These are phyloP conservation scores for Drosera capensis DNA, from an alignment of 148 eudicot genomes.

Conservation along the genomic window DNA sequence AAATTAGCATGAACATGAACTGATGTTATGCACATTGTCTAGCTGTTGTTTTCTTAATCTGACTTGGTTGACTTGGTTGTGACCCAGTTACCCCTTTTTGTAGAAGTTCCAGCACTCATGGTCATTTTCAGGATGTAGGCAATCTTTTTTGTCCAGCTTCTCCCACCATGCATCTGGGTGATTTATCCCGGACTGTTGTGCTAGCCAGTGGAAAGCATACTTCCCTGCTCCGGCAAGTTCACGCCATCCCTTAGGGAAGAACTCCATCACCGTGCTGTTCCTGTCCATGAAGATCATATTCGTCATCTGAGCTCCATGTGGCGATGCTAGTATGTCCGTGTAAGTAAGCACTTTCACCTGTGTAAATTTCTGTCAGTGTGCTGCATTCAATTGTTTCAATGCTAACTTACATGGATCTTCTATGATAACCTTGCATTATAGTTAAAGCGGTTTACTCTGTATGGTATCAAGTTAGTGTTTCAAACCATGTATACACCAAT, in stretches of 20 bases:
- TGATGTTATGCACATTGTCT: background rate
- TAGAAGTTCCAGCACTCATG: slow-evolving; percentile 14
- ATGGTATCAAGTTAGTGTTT: too few species aligned
- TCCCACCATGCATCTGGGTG: slow-evolving; percentile 38
- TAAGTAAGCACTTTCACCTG: slow-evolving; percentile 33
- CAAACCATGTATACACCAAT: too few species aligned
- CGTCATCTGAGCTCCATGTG: slow-evolving; percentile 33
- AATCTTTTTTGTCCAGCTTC: slow-evolving; percentile 15
- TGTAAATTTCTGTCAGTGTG: background rate
- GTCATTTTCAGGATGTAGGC: slow-evolving; percentile 17
- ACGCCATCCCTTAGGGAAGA: slow-evolving; percentile 42
- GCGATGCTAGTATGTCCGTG: slow-evolving; percentile 28
- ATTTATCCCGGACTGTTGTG: slow-evolving; percentile 23
- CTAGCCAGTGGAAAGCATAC: slow-evolving; percentile 32
- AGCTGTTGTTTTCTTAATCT: background rate
- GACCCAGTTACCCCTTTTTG: slow-evolving; percentile 25
- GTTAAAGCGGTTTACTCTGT: too few species aligned
- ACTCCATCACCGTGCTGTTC: slow-evolving; percentile 35
- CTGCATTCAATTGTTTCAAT: background rate
- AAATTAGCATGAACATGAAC: background rate
- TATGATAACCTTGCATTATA: background rate
- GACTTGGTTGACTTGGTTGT: slow-evolving; percentile 11
- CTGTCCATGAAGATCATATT: slow-evolving; percentile 44
- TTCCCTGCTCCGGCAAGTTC: slow-evolving; percentile 25
- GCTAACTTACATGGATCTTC: background rate